A percentile compares a stretch with the other conserved stretches of the same genome.
Evolutionary conservation across 371 early-diverging fungal species (phyloP).

Genomic region (Saksenaea oblongispora): DNA sequence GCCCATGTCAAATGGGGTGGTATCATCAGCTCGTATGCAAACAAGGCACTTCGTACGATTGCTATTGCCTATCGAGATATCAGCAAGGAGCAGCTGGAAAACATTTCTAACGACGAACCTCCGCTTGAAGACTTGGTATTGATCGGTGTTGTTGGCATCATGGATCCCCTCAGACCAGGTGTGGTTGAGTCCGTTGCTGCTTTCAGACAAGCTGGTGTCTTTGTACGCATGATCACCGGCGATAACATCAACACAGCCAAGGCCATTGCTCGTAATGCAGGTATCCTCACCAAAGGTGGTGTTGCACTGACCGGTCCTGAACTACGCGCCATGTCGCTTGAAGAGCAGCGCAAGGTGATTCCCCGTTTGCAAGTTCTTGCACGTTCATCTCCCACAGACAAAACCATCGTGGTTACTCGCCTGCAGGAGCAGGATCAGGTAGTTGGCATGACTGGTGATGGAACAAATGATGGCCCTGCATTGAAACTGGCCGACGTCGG

Average conservation of each 20-base stretch:
- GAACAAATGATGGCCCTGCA: slow-evolving; percentile 97
- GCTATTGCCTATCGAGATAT: slow-evolving; percentile 79
- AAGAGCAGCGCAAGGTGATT: slow-evolving; percentile 77
- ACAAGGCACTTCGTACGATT: slow-evolving; percentile 88
- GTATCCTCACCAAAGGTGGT: slow-evolving; percentile 84
- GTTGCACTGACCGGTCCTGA: slow-evolving; percentile 88
- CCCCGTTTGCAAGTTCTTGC: slow-evolving; percentile 92
- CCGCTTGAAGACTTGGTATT: slow-evolving; percentile 66
- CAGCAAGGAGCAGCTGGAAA: slow-evolving; percentile 18
- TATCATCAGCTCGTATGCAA: slow-evolving; percentile 76
- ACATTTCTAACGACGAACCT: slow-evolving; percentile 51
- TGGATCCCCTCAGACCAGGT: slow-evolving; percentile 91
- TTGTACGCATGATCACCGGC: slow-evolving; percentile 97
- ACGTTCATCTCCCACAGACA: slow-evolving; percentile 91
- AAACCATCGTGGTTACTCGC: slow-evolving; percentile 85
- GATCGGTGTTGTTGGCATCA: slow-evolving; percentile 87
- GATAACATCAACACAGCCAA: slow-evolving; percentile 91
- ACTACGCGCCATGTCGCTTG: slow-evolving; percentile 77
- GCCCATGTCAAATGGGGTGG: slow-evolving; percentile 47
- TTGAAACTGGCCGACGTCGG: slow-evolving; percentile 96
- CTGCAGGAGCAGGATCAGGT: slow-evolving; percentile 89
- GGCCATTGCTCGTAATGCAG: slow-evolving; percentile 86
- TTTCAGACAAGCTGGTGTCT: slow-evolving; percentile 90
- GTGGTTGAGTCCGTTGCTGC: slow-evolving; percentile 81
- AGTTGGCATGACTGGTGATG: slow-evolving; percentile 97